Evolutionary conservation across 2,329 filamentous ascomycete species (phyloP), one percentile per base, ranked within the genome.

Genomic region (Endoconidiophora laricicola): DNA sequence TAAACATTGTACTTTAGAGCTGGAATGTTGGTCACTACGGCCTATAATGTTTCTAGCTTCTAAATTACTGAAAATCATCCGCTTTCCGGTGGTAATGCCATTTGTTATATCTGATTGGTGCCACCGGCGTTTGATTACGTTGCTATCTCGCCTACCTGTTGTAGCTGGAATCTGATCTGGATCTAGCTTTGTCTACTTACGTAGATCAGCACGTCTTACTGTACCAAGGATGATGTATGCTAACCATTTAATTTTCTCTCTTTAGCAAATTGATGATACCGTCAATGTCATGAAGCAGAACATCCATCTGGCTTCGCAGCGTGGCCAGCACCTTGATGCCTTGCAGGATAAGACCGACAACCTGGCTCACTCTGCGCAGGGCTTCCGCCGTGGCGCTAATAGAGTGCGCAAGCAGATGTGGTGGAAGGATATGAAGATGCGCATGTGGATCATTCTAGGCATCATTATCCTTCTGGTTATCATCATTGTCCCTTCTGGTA

Each of bases 361-460:
- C 69, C 76, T 98, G 58, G 88, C 88, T 54, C 79, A 82, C 56
- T 94, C 88, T 36, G 90, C 91, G 53, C 87, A 94, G 66, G 87
- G 86, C 55, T 98, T 98, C 78, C 86, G 88, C 61, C 82, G 88
- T 58, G 90, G 91, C 57, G 91, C 93, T 67, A 98, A 96, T 73
- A 76, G 86, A 60, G 90, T 98, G 59, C 81, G 91, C 66, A 90
- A 88, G 74, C 81, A 94, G 68, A 96, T 96, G 90, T 96, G 90
- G 90, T 96, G 88, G 90, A 96, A 96, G 77, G 90, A 96, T 63
- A 94, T 95, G 86, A 96, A 96, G 79, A 98, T 98, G 91, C 81
- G 91, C 66, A 91, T 95, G 74, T 96, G 90, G 70, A 73, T 98
- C 59, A 83, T 94, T 63, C 74, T 81, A 53, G 91, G 88, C 61